phyloP scores from a whole-genome alignment of 2,329 filamentous ascomycete species.

The Mycogone perniciosa region DNA sequence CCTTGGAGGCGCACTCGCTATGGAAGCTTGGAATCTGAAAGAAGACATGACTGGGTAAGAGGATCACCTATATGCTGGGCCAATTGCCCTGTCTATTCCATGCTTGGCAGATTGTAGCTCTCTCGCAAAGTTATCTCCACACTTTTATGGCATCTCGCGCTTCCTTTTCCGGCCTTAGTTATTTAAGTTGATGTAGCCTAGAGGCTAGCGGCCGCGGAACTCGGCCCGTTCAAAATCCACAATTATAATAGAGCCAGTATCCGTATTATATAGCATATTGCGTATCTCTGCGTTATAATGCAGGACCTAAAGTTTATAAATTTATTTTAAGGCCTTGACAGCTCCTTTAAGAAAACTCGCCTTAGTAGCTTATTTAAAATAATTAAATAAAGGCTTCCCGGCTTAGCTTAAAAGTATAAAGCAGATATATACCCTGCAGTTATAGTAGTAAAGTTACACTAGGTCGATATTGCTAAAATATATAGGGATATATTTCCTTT shows the following conservation, averaged over 20 bases:
- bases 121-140: too few species aligned
- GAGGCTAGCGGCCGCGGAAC: conserved; percentile 14
- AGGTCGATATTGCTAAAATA: conserved; percentile 28
- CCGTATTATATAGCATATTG: conserved; percentile 27
- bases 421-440: conserved; percentile 23
- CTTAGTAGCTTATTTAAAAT: neutral
- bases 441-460: conserved; percentile 25
- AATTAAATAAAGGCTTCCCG: conserved; percentile 10
- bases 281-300: conserved; percentile 24
- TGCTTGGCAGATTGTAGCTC: too few species aligned
- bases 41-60: too few species aligned
- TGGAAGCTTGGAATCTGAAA: too few species aligned
- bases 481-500: conserved; percentile 30
- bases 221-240: conserved; percentile 28
- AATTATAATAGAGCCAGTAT: conserved; percentile 21
- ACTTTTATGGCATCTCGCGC: too few species aligned
- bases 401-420: conserved; percentile 30
- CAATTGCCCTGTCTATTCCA: too few species aligned
- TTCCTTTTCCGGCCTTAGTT: too few species aligned
- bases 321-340: conserved; percentile 2
- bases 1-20: too few species aligned
- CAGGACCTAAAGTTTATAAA: conserved; percentile 20
- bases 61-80: too few species aligned
- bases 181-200: too few species aligned
- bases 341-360: conserved; percentile 4